Evolutionary conservation across 2,329 filamentous ascomycete genomes (phyloP).

Genomic region (Penicillium sp.): DNA sequence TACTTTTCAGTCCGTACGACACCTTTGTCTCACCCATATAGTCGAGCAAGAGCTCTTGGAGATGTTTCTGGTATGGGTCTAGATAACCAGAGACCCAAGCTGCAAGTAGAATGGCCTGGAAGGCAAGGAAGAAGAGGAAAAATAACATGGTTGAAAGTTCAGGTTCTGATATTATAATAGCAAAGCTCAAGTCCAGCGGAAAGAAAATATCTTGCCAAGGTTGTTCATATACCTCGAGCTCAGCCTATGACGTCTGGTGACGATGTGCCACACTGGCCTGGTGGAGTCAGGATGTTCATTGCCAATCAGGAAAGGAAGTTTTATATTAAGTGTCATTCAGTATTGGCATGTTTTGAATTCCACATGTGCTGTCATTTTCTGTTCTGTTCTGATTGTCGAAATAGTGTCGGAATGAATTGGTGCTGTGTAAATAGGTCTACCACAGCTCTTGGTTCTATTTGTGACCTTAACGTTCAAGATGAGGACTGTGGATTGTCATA

Average conservation of each 20-base stretch:
- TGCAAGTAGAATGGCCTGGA: conserved; percentile 12
- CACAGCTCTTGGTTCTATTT: neutral
- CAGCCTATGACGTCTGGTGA: conserved; percentile 20
- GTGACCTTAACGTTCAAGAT: neutral
- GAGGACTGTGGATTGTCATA: neutral
- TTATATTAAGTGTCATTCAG: neutral
- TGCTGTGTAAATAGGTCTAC: neutral
- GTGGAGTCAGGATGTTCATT: neutral
- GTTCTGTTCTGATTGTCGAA: neutral
- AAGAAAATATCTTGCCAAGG: neutral
- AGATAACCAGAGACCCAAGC: conserved; percentile 27
- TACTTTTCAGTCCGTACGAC: conserved; percentile 23
- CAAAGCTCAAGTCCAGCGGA: neutral
- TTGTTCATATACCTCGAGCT: conserved; percentile 1
- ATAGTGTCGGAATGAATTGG: too few species aligned
- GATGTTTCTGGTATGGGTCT: conserved; percentile 23
- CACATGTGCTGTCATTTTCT: neutral
- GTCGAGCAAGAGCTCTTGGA: conserved; percentile 25
- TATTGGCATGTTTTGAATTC: neutral
- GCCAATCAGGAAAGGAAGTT: neutral
- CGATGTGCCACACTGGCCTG: neutral
- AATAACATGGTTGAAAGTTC: conserved; percentile 10
- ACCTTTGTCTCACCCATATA: conserved; percentile 26
- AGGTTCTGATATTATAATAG: neutral
- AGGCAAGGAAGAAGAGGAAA: conserved; percentile 13